These are phyloP conservation scores for Phytophthora fragariaefolia DNA, from an alignment of 352 stramenopile genomes.

Conservation along the genomic window DNA sequence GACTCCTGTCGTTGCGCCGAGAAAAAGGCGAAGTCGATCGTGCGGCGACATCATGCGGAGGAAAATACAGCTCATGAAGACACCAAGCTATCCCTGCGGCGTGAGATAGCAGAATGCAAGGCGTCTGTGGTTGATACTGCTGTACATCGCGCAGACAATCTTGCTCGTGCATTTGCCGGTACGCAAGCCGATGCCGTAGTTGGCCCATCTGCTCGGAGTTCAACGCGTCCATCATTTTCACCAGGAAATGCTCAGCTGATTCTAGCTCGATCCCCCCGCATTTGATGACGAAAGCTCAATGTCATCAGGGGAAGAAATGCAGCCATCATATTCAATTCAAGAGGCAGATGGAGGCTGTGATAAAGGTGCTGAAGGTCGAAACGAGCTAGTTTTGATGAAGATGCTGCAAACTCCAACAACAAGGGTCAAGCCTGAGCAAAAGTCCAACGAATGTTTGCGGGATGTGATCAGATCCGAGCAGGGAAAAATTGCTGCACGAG, in stretches of 20 bases:
- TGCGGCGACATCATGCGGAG: slow-evolving; percentile 7
- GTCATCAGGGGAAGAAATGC: background rate
- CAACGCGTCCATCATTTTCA: background rate
- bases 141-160: background rate
- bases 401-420: background rate
- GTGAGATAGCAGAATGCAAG: background rate
- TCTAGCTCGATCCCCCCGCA: background rate
- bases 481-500: background rate
- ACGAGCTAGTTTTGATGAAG: background rate
- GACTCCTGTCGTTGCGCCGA: background rate
- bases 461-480: background rate
- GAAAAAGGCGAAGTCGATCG: slow-evolving; percentile 13
- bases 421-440: background rate
- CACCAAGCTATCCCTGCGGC: background rate
- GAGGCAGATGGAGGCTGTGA: background rate
- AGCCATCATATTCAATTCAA: background rate
- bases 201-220: background rate
- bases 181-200: background rate
- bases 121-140: background rate
- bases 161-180: background rate
- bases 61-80: slow-evolving; percentile 6
- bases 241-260: background rate
- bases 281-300: background rate
- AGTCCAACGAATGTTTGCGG: background rate
- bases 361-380: background rate